Conservation (phyloP, 768 basidiomycete species). For the Austroboletus eburneus region DNA sequence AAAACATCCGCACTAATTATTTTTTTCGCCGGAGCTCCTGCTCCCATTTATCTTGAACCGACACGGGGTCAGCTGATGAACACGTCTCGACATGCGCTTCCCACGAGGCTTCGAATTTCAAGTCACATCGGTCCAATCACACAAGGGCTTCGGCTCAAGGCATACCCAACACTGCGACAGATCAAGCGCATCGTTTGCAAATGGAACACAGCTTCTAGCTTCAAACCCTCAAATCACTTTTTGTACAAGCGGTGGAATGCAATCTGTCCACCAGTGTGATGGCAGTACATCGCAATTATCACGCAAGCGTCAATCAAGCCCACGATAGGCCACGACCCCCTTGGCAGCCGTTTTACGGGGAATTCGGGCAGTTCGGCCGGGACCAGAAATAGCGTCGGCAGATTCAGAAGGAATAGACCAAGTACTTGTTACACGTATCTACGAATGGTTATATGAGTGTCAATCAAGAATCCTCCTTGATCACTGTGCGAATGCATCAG, state of each 20-base stretch:
- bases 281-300: too few species aligned
- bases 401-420: not conserved
- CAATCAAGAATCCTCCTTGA: not conserved
- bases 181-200: too few species aligned
- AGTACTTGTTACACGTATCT: slow-evolving; percentile 1
- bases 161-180: not conserved
- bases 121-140: slow-evolving; percentile 8
- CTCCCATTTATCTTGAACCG: not conserved
- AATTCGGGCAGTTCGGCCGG: too few species aligned
- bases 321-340: too few species aligned
- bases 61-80: slow-evolving; percentile 17
- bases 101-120: slow-evolving; percentile 23
- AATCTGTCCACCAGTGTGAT: too few species aligned
- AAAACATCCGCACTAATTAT: not conserved
- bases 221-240: too few species aligned
- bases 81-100: slow-evolving; percentile 20
- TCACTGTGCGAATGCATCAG: slow-evolving; percentile 16
- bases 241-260: too few species aligned
- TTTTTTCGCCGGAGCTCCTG: slow-evolving; percentile 5
- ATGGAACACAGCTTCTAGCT: too few species aligned
- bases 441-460: slow-evolving; percentile 4
- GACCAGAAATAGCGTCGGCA: not conserved
- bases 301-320: too few species aligned
- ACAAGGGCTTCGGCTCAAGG: slow-evolving; percentile 8
- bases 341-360: too few species aligned